Conservation (phyloP, 495 filamentous ascomycete genomes). For the Hypoxylon lenormandii region DNA sequence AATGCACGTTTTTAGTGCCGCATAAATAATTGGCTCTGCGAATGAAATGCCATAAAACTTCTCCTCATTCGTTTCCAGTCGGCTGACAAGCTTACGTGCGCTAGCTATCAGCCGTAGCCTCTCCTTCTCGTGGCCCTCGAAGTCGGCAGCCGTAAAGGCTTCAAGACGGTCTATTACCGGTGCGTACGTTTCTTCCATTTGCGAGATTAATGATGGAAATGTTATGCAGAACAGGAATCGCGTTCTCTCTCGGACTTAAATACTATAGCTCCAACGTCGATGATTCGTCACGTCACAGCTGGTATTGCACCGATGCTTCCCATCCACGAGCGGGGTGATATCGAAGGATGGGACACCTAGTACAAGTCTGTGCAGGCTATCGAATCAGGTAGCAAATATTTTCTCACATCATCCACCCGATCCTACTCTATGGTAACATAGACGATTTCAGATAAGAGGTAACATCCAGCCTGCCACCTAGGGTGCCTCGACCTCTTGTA, state of each 20-base stretch:
- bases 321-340: background rate
- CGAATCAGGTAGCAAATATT: background rate
- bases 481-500: too few species aligned
- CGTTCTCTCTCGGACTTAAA: background rate
- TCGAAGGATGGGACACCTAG: background rate
- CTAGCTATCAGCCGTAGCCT: constrained; percentile 30
- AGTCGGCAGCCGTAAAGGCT: constrained; percentile 27
- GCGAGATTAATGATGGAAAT: background rate
- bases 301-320: background rate
- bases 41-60: constrained; percentile 29
- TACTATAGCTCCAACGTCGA: background rate
- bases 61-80: constrained; percentile 41
- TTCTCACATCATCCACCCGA: background rate
- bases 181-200: constrained; percentile 10
- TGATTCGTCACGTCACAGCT: background rate
- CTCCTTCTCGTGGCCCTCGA: constrained; percentile 29
- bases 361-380: background rate
- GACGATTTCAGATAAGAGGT: too few species aligned
- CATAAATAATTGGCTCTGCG: constrained; percentile 30
- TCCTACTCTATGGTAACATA: too few species aligned
- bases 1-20: constrained; percentile 29
- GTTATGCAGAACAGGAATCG: background rate
- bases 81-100: constrained; percentile 37
- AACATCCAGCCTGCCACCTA: too few species aligned
- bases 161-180: constrained; percentile 26